Percentiles rank a stretch among this genome's conserved stretches.
Conservation (phyloP, 768 basidiomycete genomes). For the Lentinula aciculospora region DNA sequence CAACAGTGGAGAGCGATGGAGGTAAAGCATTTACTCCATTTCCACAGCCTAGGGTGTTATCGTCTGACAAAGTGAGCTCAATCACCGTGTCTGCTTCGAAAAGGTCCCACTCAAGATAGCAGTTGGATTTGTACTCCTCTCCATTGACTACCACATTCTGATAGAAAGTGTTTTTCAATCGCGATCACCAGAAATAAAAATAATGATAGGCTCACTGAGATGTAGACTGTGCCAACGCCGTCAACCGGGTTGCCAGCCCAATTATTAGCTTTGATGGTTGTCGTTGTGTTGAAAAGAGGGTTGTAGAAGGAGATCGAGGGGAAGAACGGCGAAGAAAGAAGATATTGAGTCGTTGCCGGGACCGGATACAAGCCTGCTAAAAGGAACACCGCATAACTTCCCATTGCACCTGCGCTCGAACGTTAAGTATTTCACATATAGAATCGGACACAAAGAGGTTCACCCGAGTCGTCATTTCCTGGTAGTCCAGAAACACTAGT, state of each 20-base stretch:
- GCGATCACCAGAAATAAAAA: neutral
- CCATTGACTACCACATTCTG: constrained; percentile 57
- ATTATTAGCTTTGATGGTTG: constrained; percentile 43
- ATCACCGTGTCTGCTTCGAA: constrained; percentile 47
- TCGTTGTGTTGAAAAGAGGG: constrained; percentile 50
- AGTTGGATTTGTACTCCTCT: constrained; percentile 53
- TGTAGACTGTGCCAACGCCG: constrained; percentile 50
- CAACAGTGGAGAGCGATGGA: constrained; percentile 62
- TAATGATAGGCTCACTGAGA: constrained; percentile 34
- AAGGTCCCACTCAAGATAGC: constrained; percentile 63
- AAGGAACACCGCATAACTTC: constrained; percentile 53
- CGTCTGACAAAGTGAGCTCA: constrained; percentile 49
- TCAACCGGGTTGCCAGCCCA: constrained; percentile 47
- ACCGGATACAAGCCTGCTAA: constrained; percentile 58
- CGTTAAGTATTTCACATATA: neutral
- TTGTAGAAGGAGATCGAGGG: constrained; percentile 55
- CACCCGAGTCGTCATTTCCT: constrained; percentile 45
- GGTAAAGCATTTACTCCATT: constrained; percentile 39
- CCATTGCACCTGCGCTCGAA: constrained; percentile 50
- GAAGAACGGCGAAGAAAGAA: constrained; percentile 61
- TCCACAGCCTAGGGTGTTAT: constrained; percentile 50
- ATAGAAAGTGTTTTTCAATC: neutral
- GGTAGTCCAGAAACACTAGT: constrained; percentile 52
- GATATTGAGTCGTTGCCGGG: constrained; percentile 53
- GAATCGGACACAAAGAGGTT: neutral